Conservation (phyloP, 148 eudicot genomes). For the Camellia lanceoleosa region DNA sequence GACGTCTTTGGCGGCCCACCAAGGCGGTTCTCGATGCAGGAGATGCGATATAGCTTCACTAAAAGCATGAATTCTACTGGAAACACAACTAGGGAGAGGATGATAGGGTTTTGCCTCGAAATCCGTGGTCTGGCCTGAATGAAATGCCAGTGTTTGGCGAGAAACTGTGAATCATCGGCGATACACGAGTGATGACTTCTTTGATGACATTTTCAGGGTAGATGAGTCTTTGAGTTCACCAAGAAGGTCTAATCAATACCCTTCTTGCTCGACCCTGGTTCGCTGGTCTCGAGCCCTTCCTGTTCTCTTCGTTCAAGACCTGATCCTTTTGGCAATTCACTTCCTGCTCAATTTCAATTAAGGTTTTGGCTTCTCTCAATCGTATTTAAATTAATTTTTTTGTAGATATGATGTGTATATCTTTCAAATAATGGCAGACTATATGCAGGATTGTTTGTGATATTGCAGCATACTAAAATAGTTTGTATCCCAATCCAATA, state of each 20-base stretch:
- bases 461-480: not conserved
- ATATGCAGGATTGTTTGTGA: not conserved
- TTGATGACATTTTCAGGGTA: slow-evolving; percentile 73
- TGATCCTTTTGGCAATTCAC: slow-evolving; percentile 41
- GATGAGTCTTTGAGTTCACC: slow-evolving; percentile 60
- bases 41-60: slow-evolving; percentile 31
- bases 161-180: slow-evolving; percentile 34
- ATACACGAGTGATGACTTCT: slow-evolving; percentile 60
- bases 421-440: not conserved
- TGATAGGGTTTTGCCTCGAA: slow-evolving; percentile 7
- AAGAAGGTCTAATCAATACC: slow-evolving; percentile 34
- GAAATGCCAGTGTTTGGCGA: slow-evolving; percentile 83
- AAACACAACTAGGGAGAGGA: not conserved
- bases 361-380: slow-evolving; percentile 38
- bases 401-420: not conserved
- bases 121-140: slow-evolving; percentile 28
- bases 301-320: slow-evolving; percentile 37
- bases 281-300: slow-evolving; percentile 54
- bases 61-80: slow-evolving; percentile 15
- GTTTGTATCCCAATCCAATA: not conserved
- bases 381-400: not conserved
- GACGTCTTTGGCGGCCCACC: slow-evolving; percentile 99
- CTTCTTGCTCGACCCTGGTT: slow-evolving; percentile 49
- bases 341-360: slow-evolving; percentile 52
- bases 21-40: slow-evolving; percentile 52